phyloP scores from a whole-genome alignment of 495 filamentous ascomycete species.

The Beverwykella pulmonaria region DNA sequence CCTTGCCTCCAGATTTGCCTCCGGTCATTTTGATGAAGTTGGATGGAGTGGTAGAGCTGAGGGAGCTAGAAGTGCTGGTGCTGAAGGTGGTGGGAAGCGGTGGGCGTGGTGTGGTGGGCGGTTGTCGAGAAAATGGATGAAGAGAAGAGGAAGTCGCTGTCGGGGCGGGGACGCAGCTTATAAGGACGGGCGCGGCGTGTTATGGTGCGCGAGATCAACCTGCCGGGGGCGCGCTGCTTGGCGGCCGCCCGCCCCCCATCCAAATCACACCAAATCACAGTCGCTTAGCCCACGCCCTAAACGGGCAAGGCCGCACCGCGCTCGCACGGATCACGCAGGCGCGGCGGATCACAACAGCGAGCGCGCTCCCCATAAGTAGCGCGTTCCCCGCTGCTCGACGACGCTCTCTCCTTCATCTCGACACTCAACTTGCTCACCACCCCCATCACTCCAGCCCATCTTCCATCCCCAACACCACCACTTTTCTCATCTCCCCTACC shows the following conservation, averaged over 20 bases:
- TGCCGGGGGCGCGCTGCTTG: constrained; percentile 29
- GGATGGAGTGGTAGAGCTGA: constrained; percentile 27
- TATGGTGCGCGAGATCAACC: constrained; percentile 44
- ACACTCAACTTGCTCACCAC: constrained; percentile 16
- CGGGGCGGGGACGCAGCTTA: constrained; percentile 38
- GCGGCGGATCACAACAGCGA: constrained; percentile 39
- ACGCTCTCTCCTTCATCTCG: constrained; percentile 38
- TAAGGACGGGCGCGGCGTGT: constrained; percentile 37
- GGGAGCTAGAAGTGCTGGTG: constrained; percentile 40
- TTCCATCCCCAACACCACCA: not conserved
- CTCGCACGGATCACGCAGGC: constrained; percentile 26
- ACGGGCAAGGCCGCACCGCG: not conserved
- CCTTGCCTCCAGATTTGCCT: constrained; percentile 98
- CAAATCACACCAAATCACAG: constrained; percentile 9
- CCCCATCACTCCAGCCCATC: constrained; percentile 5
- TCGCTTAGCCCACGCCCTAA: constrained; percentile 4
- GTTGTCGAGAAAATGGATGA: constrained; percentile 33
- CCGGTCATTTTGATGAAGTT: constrained; percentile 88
- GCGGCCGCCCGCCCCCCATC: constrained; percentile 10
- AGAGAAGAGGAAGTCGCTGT: constrained; percentile 29
- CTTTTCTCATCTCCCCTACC: constrained; percentile 23
- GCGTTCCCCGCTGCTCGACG: constrained; percentile 34
- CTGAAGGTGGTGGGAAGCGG: constrained; percentile 41
- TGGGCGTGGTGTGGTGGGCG: constrained; percentile 28
- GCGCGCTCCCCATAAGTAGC: constrained; percentile 38